phyloP scores from a whole-genome alignment of 495 filamentous ascomycete genomes.

The Parachaetomium inaequale region DNA sequence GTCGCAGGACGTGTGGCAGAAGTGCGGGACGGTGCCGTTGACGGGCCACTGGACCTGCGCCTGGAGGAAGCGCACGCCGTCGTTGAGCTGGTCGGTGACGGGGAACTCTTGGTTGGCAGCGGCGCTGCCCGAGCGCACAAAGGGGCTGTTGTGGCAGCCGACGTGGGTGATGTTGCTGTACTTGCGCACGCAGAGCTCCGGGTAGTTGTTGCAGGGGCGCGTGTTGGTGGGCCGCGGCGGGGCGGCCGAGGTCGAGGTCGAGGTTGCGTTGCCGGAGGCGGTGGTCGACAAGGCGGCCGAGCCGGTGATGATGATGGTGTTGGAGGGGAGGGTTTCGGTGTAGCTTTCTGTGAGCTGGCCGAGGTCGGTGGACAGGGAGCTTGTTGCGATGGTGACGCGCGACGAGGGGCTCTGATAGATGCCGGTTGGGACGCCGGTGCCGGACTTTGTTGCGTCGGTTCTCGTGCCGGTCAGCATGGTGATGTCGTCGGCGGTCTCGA shows the following conservation, averaged over 20 bases:
- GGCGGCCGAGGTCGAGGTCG: slow-evolving; percentile 37
- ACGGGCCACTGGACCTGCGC: slow-evolving; percentile 61
- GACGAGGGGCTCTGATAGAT: slow-evolving; percentile 38
- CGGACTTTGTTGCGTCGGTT: slow-evolving; percentile 20
- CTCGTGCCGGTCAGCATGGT: slow-evolving; percentile 41
- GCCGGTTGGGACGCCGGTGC: slow-evolving; percentile 30
- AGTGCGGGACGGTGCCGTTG: slow-evolving; percentile 53
- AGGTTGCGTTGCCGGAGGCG: slow-evolving; percentile 28
- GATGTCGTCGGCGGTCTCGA: slow-evolving; percentile 14
- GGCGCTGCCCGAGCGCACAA: slow-evolving; percentile 63
- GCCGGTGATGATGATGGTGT: slow-evolving; percentile 43
- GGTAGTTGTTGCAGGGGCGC: slow-evolving; percentile 78
- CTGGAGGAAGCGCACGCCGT: slow-evolving; percentile 88
- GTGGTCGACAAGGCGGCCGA: slow-evolving; percentile 32
- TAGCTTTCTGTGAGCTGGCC: slow-evolving; percentile 38
- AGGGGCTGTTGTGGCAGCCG: slow-evolving; percentile 83
- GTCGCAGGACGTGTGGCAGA: slow-evolving; percentile 72
- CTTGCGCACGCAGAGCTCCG: slow-evolving; percentile 74
- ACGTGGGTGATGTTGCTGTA: slow-evolving; percentile 91
- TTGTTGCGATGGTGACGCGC: slow-evolving; percentile 36
- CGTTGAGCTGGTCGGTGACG: slow-evolving; percentile 74
- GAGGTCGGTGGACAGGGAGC: slow-evolving; percentile 19
- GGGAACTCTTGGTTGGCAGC: slow-evolving; percentile 72
- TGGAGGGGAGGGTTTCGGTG: slow-evolving; percentile 35
- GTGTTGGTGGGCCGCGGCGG: slow-evolving; percentile 57